phyloP scores from a whole-genome alignment of 768 basidiomycete species.

The Rhodotorula paludigena region DNA sequence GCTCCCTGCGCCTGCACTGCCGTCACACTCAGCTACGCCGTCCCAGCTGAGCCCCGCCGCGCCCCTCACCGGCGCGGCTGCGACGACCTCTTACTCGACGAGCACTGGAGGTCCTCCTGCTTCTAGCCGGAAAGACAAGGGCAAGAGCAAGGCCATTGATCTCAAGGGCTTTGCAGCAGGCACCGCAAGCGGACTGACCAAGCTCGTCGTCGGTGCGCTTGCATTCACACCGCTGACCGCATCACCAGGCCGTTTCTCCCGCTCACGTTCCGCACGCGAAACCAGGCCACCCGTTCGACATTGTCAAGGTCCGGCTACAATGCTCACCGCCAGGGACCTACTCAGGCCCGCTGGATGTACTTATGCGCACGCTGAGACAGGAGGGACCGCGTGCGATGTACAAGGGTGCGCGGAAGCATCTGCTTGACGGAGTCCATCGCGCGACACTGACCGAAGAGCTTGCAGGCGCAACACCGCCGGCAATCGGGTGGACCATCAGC shows the following conservation, averaged over 20 bases:
- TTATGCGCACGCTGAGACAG: constrained; percentile 57
- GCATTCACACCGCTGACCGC: too few species aligned
- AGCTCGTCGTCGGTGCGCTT: constrained; percentile 39
- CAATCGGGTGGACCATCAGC: constrained; percentile 67
- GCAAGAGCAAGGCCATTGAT: constrained; percentile 1
- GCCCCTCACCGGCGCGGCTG: background rate
- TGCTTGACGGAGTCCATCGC: background rate
- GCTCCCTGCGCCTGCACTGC: background rate
- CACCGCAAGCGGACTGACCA: constrained; percentile 35
- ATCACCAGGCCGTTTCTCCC: background rate
- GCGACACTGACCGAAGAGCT: too few species aligned
- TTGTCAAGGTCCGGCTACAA: constrained; percentile 67
- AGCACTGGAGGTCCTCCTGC: background rate
- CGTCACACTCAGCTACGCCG: background rate
- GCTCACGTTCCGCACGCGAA: background rate
- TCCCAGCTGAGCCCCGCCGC: background rate
- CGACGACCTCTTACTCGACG: background rate
- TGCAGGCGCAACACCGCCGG: constrained; percentile 62
- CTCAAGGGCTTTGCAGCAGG: constrained; percentile 39
- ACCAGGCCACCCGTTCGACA: constrained; percentile 55
- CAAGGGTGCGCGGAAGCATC: constrained; percentile 50
- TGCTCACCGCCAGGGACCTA: constrained; percentile 64
- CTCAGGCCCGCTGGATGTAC: constrained; percentile 59
- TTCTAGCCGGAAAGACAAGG: background rate
- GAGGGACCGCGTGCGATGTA: constrained; percentile 63